Conservation (phyloP, 164 flowering plant genomes). For the Vitis labrusca region DNA sequence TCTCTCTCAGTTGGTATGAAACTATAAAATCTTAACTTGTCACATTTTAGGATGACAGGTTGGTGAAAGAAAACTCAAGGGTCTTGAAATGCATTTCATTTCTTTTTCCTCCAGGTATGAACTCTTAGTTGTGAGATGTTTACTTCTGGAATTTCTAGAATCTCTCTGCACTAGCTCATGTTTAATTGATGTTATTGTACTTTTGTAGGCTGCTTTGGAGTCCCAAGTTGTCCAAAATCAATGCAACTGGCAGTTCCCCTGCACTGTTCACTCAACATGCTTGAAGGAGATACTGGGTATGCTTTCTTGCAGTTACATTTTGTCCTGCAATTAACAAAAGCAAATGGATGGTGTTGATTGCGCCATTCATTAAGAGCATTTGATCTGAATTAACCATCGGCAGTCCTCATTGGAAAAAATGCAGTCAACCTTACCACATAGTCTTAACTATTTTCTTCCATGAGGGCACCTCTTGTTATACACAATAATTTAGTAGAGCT, state of each 20-base stretch:
- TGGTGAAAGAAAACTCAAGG: constrained; percentile 34
- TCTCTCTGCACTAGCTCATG: not conserved
- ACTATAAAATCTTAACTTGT: no score
- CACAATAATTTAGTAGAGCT: no score
- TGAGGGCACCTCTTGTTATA: no score
- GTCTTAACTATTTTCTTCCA: no score
- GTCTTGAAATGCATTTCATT: constrained; percentile 69
- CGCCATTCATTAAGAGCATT: no score
- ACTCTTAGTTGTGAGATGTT: not conserved
- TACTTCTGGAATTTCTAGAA: not conserved
- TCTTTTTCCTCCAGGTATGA: constrained; percentile 68
- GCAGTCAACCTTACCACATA: no score
- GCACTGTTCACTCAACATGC: constrained; percentile 90
- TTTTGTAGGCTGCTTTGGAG: constrained; percentile 30
- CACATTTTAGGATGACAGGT: constrained; percentile 46
- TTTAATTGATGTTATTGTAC: not conserved
- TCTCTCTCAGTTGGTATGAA: no score
- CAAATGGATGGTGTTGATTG: no score
- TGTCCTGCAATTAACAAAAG: not conserved
- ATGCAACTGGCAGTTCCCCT: constrained; percentile 57
- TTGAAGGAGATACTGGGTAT: constrained; percentile 98
- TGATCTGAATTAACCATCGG: no score
- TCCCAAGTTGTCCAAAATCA: constrained; percentile 34
- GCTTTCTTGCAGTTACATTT: constrained; percentile 7
- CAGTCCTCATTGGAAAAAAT: no score